Evolutionary conservation across 352 stramenopile species (phyloP), one percentile per base, ranked within the genome.

Genomic region (Phytophthora brassicae): DNA sequence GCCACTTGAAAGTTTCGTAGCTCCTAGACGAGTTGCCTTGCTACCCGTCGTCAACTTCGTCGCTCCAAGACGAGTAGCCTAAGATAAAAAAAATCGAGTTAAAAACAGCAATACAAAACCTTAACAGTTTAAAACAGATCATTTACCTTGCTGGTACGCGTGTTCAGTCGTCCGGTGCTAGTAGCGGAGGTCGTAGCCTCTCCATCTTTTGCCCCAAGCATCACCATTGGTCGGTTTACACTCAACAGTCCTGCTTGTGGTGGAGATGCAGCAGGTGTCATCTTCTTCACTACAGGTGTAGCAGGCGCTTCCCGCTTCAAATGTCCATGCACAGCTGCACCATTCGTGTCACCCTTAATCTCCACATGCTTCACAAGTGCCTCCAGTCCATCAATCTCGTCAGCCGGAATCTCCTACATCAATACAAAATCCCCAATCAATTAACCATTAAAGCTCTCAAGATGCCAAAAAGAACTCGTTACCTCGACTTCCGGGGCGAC

Each of bases 291-390:
- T 31, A 36, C 29, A 28, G 52, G 11, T n/a, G 53, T 52, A 59
- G 45, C 41, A 54, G 71, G 60, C 3, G 69, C 64, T 26, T 71
- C 67, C 13, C 83, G 82, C 44, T 88, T 71, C 19, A 92, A 56
- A 54, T 94, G 84, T 3, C 76, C 59, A 22, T 72, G 61, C 11
- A 75, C 56, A 55, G 73, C 64, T 31, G 68, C 56, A 6, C 62
- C 56, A 36, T 46, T 73, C 7, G 50, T 31, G 35, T 77, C 71
- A 38, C 73, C 70, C 49, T 71, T 79, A 44, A 77, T 77, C 65
- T 83, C 72, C 19, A 89, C 80, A 47, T 93, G 74, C 65, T 94
- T 92, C 24, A 92, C 87, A 16, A 96, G 61, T 9, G 79, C 82
- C 23, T 96, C 87, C 3, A 96, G 72, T 7, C 83, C 84, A 56